Percentiles rank a stretch among this genome's conserved stretches.
These are phyloP conservation scores for Ogataea methylovora DNA, from an alignment of 805 yeast species.

Conservation along the genomic window DNA sequence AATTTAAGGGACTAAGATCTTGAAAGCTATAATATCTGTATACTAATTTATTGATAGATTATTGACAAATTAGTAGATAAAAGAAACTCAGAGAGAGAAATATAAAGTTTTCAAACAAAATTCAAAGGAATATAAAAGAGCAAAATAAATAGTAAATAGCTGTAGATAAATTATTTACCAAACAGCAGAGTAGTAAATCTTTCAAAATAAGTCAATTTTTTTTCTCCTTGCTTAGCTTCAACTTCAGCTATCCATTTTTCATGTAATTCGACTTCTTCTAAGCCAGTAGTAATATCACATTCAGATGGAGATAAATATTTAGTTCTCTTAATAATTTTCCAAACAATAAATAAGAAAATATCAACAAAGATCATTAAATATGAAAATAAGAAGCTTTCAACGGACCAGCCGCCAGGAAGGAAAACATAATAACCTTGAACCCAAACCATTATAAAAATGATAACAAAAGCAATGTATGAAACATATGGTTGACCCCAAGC, in stretches of 20 bases:
- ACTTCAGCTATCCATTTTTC: slow-evolving; percentile 27
- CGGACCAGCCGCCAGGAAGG: slow-evolving; percentile 57
- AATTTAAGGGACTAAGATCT: no score
- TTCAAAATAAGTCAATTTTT: no score
- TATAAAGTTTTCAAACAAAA: no score
- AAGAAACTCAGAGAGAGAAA: no score
- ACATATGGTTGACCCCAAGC: slow-evolving; percentile 57
- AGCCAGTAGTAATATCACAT: slow-evolving; percentile 47
- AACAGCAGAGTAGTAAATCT: no score
- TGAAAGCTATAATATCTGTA: no score
- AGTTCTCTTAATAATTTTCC: slow-evolving; percentile 47
- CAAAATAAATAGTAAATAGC: no score
- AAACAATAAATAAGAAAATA: slow-evolving; percentile 36
- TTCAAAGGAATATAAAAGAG: no score
- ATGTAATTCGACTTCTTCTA: slow-evolving; percentile 53
- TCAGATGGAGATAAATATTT: slow-evolving; percentile 36
- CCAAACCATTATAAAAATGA: slow-evolving; percentile 44
- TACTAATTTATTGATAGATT: no score
- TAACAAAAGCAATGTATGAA: slow-evolving; percentile 39
- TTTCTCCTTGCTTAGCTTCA: no score
- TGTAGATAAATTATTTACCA: no score
- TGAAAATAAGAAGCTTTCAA: slow-evolving; percentile 54
- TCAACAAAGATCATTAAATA: slow-evolving; percentile 66
- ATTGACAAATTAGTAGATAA: no score
- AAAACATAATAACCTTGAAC: slow-evolving; percentile 68